Conservation (phyloP, 257 asterid species). For the Solanum tarapatanum region DNA sequence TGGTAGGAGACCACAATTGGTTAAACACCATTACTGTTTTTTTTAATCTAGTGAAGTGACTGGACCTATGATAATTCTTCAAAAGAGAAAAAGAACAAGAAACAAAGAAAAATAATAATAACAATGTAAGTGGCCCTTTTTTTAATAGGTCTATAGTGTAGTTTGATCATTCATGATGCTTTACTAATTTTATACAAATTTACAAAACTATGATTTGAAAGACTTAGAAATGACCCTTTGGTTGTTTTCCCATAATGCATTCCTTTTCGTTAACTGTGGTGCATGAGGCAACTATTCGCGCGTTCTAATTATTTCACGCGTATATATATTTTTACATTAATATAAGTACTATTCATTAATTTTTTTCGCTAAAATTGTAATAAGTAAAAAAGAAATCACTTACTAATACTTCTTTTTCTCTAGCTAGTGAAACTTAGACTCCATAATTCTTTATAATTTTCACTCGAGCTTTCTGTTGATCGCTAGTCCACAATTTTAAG, state of each 20-base stretch:
- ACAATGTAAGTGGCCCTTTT: background rate
- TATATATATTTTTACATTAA: background rate
- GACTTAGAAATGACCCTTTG: background rate
- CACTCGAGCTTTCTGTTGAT: background rate
- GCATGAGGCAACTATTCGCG: background rate
- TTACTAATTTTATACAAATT: background rate
- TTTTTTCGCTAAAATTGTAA: background rate
- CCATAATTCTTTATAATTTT: background rate
- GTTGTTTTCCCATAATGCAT: background rate
- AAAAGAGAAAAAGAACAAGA: background rate
- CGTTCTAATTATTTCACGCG: background rate
- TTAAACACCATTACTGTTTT: background rate
- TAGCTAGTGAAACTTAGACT: background rate
- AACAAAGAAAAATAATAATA: background rate
- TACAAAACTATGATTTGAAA: background rate
- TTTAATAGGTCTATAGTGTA: background rate
- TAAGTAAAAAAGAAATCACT: background rate
- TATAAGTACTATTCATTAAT: background rate
- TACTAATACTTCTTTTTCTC: background rate
- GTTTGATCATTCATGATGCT: background rate
- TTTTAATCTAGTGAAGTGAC: background rate
- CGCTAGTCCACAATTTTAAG: background rate
- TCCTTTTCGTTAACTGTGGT: background rate
- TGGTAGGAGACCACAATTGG: background rate
- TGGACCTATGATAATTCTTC: background rate